Evolutionary conservation across 2,329 filamentous ascomycete genomes (phyloP), one percentile per base, ranked within the genome.

Genomic region (Malbranchea zuffiana): DNA sequence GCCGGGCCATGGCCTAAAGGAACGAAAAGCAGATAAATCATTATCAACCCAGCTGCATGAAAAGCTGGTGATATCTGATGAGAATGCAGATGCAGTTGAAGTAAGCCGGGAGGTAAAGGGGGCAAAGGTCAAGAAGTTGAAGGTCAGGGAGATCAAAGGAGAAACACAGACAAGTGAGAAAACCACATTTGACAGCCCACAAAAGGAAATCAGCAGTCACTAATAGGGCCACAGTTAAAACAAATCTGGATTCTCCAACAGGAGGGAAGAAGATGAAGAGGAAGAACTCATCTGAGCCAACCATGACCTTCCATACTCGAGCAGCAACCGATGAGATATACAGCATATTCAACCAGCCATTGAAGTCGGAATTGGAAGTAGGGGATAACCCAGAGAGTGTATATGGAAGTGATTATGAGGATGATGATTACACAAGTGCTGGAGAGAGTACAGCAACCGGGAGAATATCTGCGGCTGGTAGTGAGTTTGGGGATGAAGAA

Each of bases 251-350:
- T 51, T 95, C 88, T 2, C 88, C 87, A 0, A 82, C 82, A 0
- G 75, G 78, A n/a, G n/a, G n/a, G n/a, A 78, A 77, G 3, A 96
- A 92, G 59, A 71, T 88, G 38, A 81, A 79, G 46, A 83, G 83
- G 57, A 90, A 82, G 56, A 78, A 78, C 35, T 70, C 69, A 7
- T 63, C 68, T 23, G 88, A 96, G 59, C 83, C 87, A n/a, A 98
- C 90, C 1, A 95, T 98, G 87, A 98, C 90, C 1, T 75, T 98
- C 47, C 86, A 96, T 54, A 98, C 90, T 8, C 83, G 76, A 50
- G 88, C 90, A 46, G 90, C 90, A 3, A 95, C 88, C 44, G 87
- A 96, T 49, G 90, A 98, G 49, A 95, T 98, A 35, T 96, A 96
- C 52, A 86, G 86, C 40, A 84, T 98, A 32, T 98, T 96, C 62